These are phyloP conservation scores for Phytopythium sindhum DNA, from an alignment of 352 stramenopile species.

Conservation along the genomic window DNA sequence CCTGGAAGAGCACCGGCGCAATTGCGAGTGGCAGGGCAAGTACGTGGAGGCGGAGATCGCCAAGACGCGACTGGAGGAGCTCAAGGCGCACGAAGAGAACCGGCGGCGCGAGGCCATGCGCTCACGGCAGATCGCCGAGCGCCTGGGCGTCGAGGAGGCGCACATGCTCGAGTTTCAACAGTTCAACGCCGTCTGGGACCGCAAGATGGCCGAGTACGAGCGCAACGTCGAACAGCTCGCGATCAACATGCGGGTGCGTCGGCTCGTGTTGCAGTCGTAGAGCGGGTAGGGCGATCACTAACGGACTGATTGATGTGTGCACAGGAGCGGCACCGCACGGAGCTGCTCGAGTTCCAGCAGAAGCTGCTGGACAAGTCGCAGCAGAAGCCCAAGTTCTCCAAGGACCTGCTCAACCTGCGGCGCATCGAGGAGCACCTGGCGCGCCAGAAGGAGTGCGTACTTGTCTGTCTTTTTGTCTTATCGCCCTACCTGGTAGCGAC, in stretches of 20 bases:
- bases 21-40: slow-evolving; percentile 96
- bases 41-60: slow-evolving; percentile 97
- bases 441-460: slow-evolving; percentile 79
- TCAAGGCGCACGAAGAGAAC: slow-evolving; percentile 97
- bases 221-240: slow-evolving; percentile 89
- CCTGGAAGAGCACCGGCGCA: slow-evolving; percentile 95
- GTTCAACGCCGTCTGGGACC: slow-evolving; percentile 96
- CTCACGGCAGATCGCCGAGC: slow-evolving; percentile 93
- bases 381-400: slow-evolving; percentile 92
- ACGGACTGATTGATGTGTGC: not conserved
- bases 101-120: slow-evolving; percentile 93
- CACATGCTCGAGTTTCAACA: slow-evolving; percentile 98
- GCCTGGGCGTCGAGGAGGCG: slow-evolving; percentile 94
- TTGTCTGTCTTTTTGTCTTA: no score
- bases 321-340: slow-evolving; percentile 77
- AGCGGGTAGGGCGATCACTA: not conserved
- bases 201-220: slow-evolving; percentile 96
- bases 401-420: slow-evolving; percentile 92
- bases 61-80: slow-evolving; percentile 95
- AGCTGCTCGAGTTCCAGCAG: slow-evolving; percentile 92
- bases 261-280: not conserved
- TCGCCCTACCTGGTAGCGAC: not conserved
- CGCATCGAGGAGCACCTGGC: slow-evolving; percentile 93
- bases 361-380: slow-evolving; percentile 88
- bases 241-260: slow-evolving; percentile 79